These are phyloP conservation scores for Lepidium sativum DNA, from an alignment of 345 rosid species.

Conservation along the genomic window DNA sequence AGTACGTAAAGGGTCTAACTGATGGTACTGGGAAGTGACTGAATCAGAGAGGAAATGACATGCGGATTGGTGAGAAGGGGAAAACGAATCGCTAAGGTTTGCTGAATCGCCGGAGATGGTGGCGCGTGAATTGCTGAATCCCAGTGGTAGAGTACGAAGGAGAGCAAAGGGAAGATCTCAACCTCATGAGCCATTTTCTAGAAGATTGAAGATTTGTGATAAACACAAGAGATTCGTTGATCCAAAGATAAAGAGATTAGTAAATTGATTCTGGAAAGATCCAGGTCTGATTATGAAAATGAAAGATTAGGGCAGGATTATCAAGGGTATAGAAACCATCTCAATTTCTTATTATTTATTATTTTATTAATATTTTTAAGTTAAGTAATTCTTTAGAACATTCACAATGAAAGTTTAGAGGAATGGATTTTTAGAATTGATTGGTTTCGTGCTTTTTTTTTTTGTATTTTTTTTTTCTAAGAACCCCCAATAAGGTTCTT, in stretches of 20 bases:
- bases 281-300: too few species aligned
- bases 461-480: too few species aligned
- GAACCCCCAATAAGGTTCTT: too few species aligned
- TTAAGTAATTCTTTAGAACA: too few species aligned
- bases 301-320: too few species aligned
- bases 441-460: too few species aligned
- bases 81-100: constrained; percentile 22
- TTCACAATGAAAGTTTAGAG: too few species aligned
- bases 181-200: constrained; percentile 46
- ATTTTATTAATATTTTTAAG: too few species aligned
- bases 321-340: too few species aligned
- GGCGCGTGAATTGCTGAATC: constrained; percentile 37
- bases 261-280: too few species aligned
- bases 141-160: constrained; percentile 45
- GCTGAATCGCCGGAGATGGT: constrained; percentile 32
- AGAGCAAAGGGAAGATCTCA: constrained; percentile 47
- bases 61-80: constrained; percentile 48
- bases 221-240: not conserved
- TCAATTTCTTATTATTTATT: too few species aligned
- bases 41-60: constrained; percentile 42
- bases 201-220: not conserved
- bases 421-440: too few species aligned
- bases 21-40: constrained; percentile 45
- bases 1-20: constrained; percentile 50
- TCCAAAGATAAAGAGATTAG: not conserved